Percentiles rank a stretch among this genome's conserved stretches.
Conservation (phyloP, 306 rosid genomes). For the Cicer judaicum region DNA sequence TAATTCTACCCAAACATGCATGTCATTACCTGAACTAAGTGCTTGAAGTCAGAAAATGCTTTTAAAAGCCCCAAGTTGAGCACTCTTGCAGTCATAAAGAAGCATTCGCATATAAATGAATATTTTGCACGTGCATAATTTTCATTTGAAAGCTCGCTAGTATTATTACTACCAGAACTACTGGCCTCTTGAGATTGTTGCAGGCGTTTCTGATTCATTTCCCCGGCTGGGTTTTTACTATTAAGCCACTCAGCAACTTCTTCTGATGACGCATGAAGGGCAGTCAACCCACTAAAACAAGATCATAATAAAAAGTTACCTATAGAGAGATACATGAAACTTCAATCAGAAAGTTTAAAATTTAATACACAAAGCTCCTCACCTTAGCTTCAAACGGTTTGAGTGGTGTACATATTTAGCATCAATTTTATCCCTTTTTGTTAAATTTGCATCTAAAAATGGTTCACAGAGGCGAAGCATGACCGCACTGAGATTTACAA, state of each 20-base stretch:
- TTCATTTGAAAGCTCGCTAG: slow-evolving; percentile 51
- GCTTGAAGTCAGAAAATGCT: slow-evolving; percentile 95
- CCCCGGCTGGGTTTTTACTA: slow-evolving; percentile 52
- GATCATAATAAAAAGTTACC: slow-evolving; percentile 52
- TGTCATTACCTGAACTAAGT: slow-evolving; percentile 86
- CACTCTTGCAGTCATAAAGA: slow-evolving; percentile 98
- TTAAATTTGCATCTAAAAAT: slow-evolving; percentile 83
- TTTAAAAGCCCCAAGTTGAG: slow-evolving; percentile 92
- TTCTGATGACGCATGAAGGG: slow-evolving; percentile 93
- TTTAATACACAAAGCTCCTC: slow-evolving; percentile 43
- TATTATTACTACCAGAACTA: slow-evolving; percentile 75
- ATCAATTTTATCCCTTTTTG: slow-evolving; percentile 91
- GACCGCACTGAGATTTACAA: slow-evolving; percentile 94
- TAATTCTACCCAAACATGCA: slow-evolving; percentile 28
- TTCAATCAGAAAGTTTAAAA: slow-evolving; percentile 27
- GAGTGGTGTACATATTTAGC: slow-evolving; percentile 79
- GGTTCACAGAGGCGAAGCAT: slow-evolving; percentile 98
- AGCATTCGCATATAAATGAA: slow-evolving; percentile 95
- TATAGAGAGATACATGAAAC: slow-evolving; percentile 37
- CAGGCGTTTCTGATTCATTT: slow-evolving; percentile 60
- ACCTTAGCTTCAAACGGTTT: slow-evolving; percentile 86
- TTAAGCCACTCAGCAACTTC: slow-evolving; percentile 90
- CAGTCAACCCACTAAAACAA: slow-evolving; percentile 84
- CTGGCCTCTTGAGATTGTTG: slow-evolving; percentile 89
- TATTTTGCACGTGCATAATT: slow-evolving; percentile 58